Evolutionary conservation across 306 rosid genomes (phyloP), one percentile per base, ranked within the genome.

Genomic region (Lotus japonicus): DNA sequence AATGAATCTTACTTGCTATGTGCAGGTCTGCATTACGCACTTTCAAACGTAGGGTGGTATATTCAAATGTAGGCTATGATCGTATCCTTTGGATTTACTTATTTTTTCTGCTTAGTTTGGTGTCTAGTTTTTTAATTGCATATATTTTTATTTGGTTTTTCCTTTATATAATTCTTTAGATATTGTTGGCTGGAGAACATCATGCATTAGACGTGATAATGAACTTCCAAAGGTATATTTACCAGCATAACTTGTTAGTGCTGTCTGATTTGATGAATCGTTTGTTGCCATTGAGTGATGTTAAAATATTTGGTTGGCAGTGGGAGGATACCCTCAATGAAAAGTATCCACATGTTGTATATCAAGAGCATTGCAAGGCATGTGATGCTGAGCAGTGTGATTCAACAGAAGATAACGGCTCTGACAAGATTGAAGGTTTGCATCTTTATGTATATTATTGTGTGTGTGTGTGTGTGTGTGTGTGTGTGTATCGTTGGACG

Each of bases 131-230:
- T 15, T 48, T 63, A 31, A 15, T 70, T 58, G 16, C 15, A 52
- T 67, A 35, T 55, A 10, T 54, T 12, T 52, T 35, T 38, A 17
- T 52, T 61, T 81, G 84, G 79, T 75, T 79, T 31, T 75, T 70
- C 85, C 78, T 44, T 86, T 64, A 88, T 51, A 18, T 56, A 8
- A 74, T 19, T 23, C 2, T 69, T 42, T 66, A 94, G 98, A 90
- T 81, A 85, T 95, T 51, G 99, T 95, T 63, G 99, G 99, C 75
- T 95, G 99, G 99, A 91, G 97, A 88, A 95, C 99, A 67, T 85
- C 99, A 45, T 78, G 81, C 55, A 95, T 95, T 73, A 78, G 99
- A 70, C 87, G 96, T 28, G 74, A 81, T 43, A 74, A 66, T 62
- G 99, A 95, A 66, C 90, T 91, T 71, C 97, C 97, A 11, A 88